Evolutionary conservation across 768 basidiomycete genomes (phyloP).

Genomic region (Tylopilus intermedius): DNA sequence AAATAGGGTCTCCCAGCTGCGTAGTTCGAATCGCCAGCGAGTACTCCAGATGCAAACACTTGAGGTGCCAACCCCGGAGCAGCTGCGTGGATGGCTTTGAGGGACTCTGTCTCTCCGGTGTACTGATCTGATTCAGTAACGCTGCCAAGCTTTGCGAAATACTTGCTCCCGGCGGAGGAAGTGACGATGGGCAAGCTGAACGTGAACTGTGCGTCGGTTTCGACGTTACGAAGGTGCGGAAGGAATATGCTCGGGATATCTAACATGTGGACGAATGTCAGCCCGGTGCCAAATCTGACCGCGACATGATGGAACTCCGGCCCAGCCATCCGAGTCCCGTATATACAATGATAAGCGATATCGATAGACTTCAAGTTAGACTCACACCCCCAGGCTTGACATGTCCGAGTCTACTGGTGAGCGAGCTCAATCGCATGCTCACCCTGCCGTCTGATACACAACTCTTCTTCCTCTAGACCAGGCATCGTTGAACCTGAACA

Average conservation of each 20-base stretch:
- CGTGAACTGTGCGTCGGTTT: constrained; percentile 47
- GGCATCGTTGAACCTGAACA: constrained; percentile 36
- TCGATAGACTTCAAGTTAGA: no score
- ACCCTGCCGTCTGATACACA: not conserved
- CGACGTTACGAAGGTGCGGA: constrained; percentile 43
- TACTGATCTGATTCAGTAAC: constrained; percentile 58
- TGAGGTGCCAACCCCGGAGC: constrained; percentile 64
- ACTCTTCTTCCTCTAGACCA: not conserved
- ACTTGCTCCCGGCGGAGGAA: constrained; percentile 54
- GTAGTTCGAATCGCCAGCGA: constrained; percentile 23
- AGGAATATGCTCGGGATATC: constrained; percentile 31
- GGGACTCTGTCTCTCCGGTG: constrained; percentile 62
- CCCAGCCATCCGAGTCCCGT: no score
- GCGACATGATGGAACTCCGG: not conserved
- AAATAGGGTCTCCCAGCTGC: constrained; percentile 51
- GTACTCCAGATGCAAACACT: constrained; percentile 46
- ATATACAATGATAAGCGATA: not conserved
- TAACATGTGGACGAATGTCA: constrained; percentile 11
- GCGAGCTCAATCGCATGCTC: no score
- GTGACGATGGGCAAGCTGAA: constrained; percentile 42
- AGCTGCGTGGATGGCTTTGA: constrained; percentile 56
- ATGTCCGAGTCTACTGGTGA: no score
- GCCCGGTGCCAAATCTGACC: not conserved
- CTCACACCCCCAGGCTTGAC: no score
- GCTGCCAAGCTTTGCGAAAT: constrained; percentile 60